Percentiles rank a stretch among this genome's conserved stretches.
These are phyloP conservation scores for Prototheca cutis DNA, from an alignment of 163 green algal species.

Conservation along the genomic window DNA sequence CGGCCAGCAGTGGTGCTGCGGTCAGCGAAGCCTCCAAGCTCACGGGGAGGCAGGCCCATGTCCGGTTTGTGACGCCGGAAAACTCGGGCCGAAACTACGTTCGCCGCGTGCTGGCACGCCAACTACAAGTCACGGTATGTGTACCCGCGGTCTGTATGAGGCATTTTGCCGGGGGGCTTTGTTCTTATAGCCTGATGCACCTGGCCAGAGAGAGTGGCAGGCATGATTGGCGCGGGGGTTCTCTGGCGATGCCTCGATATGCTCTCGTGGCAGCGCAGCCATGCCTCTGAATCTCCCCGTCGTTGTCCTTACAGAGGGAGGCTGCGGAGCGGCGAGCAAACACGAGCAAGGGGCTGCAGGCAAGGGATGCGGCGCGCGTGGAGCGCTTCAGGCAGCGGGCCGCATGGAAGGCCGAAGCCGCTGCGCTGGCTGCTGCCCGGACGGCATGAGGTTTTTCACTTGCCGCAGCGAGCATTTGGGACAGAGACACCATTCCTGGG, in stretches of 20 bases:
- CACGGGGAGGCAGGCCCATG: background rate
- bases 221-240: no score
- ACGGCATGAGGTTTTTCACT: no score
- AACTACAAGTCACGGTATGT: background rate
- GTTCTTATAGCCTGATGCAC: no score
- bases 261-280: no score
- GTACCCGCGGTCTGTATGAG: no score
- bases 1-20: background rate
- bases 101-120: background rate
- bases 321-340: background rate
- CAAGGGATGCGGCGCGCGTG: background rate
- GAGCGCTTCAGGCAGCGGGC: background rate
- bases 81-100: background rate
- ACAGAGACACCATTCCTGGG: background rate
- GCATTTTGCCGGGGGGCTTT: no score
- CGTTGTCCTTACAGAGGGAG: background rate
- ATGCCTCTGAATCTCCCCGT: no score
- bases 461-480: background rate
- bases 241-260: no score
- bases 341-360: background rate
- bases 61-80: background rate
- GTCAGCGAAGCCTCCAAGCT: background rate
- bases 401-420: background rate
- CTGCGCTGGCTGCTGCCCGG: background rate
- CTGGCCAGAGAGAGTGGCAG: no score